phyloP scores from a whole-genome alignment of 2,329 filamentous ascomycete species.

The Penicillium hesseltinei region DNA sequence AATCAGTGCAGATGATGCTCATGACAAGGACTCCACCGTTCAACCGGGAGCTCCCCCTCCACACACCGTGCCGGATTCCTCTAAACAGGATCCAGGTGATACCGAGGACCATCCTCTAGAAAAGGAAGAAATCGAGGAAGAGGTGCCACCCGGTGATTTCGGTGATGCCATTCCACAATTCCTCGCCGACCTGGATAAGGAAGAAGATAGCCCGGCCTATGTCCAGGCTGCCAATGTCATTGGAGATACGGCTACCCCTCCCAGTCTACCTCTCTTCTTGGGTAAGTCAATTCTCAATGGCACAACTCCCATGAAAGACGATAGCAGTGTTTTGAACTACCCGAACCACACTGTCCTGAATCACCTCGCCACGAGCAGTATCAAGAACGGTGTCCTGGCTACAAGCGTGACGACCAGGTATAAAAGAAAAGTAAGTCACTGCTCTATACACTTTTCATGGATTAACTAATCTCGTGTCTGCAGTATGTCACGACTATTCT shows the following conservation, averaged over 20 bases:
- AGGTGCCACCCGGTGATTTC: conserved; percentile 60
- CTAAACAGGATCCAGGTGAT: conserved; percentile 39
- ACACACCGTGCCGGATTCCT: conserved; percentile 42
- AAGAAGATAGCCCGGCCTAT: conserved; percentile 73
- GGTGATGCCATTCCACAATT: conserved; percentile 76
- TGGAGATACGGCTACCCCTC: conserved; percentile 77
- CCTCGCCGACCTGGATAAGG: conserved; percentile 76
- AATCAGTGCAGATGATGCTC: conserved; percentile 72
- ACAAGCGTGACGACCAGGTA: conserved; percentile 97
- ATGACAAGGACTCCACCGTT: conserved; percentile 37
- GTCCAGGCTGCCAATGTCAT: conserved; percentile 72
- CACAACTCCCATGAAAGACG: conserved; percentile 89
- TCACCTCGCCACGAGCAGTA: conserved; percentile 94
- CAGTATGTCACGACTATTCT: conserved; percentile 94
- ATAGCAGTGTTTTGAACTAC: conserved; percentile 94
- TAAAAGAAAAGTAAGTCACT: conserved; percentile 67
- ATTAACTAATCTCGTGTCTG: conserved; percentile 10
- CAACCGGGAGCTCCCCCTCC: conserved; percentile 45
- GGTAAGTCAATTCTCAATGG: conserved; percentile 94
- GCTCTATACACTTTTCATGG: background rate
- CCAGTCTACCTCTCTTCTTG: conserved; percentile 82
- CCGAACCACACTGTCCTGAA: conserved; percentile 97
- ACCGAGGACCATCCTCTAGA: conserved; percentile 20
- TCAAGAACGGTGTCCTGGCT: conserved; percentile 92
- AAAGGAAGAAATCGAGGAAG: conserved; percentile 54